phyloP scores from a whole-genome alignment of 2,329 filamentous ascomycete genomes.

The Penicillium verrucosum region DNA sequence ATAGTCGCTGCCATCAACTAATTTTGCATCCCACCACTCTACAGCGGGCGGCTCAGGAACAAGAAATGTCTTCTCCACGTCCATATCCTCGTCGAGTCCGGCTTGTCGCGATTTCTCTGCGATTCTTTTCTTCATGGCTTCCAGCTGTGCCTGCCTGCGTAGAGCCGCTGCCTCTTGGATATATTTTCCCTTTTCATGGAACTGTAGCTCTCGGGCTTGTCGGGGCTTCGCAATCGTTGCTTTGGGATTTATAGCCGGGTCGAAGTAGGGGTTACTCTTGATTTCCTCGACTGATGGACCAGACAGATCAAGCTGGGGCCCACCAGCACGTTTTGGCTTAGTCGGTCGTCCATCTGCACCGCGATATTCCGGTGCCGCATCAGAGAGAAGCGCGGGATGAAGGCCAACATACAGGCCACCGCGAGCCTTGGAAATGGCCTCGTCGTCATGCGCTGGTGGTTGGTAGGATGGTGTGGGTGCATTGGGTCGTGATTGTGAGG shows the following conservation, averaged over 20 bases:
- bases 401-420: constrained; percentile 73
- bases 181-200: constrained; percentile 96
- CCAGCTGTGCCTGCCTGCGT: constrained; percentile 79
- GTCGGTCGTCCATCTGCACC: constrained; percentile 43
- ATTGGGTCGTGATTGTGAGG: constrained; percentile 46
- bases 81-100: constrained; percentile 87
- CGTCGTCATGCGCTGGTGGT: constrained; percentile 49
- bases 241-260: constrained; percentile 63
- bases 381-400: constrained; percentile 67
- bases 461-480: constrained; percentile 37
- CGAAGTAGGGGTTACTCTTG: constrained; percentile 77
- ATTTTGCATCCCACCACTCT: constrained; percentile 96
- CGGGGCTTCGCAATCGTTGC: constrained; percentile 59
- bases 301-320: constrained; percentile 51
- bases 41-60: constrained; percentile 80
- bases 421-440: constrained; percentile 49
- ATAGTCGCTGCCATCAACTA: constrained; percentile 74
- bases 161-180: constrained; percentile 90
- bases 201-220: constrained; percentile 72
- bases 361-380: constrained; percentile 45
- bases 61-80: constrained; percentile 84
- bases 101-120: constrained; percentile 82
- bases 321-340: constrained; percentile 54
- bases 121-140: constrained; percentile 92
- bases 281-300: constrained; percentile 58